Percentiles rank a stretch among this genome's conserved stretches.
Evolutionary conservation across 2,329 filamentous ascomycete species (phyloP).

Genomic region (Arthrinium puccinioides): DNA sequence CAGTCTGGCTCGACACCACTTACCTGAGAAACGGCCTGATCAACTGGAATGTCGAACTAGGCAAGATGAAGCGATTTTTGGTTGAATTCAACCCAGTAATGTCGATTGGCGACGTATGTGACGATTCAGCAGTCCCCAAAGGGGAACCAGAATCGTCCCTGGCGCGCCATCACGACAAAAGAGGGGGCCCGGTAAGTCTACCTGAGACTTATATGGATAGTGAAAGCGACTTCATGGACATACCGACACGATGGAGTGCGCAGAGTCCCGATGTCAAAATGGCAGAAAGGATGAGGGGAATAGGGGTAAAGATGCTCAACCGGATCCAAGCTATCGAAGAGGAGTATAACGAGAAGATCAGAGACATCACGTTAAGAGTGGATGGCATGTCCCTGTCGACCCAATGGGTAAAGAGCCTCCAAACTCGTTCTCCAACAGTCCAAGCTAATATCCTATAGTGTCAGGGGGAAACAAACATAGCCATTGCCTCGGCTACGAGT

Average conservation of each 20-base stretch:
- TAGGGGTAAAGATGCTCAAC: constrained; percentile 10
- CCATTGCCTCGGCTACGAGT: constrained; percentile 19
- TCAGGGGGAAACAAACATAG: constrained; percentile 19
- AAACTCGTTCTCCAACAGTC: neutral
- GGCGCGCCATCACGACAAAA: too few species aligned
- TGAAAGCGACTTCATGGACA: neutral
- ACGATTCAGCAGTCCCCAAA: neutral
- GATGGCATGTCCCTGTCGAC: constrained; percentile 27
- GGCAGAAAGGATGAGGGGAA: constrained; percentile 3
- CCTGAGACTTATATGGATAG: neutral
- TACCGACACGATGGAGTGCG: neutral
- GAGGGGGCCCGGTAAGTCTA: too few species aligned
- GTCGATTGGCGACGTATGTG: neutral
- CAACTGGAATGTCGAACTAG: constrained; percentile 17
- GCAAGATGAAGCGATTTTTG: constrained; percentile 10
- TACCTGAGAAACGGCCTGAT: constrained; percentile 17
- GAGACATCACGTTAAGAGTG: constrained; percentile 24
- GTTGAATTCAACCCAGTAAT: constrained; percentile 8
- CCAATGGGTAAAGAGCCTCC: constrained; percentile 20
- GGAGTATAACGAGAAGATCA: constrained; percentile 23
- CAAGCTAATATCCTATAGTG: constrained; percentile 11
- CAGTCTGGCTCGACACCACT: constrained; percentile 16
- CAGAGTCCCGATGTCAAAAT: neutral
- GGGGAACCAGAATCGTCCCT: neutral
- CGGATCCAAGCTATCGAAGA: constrained; percentile 15